Conservation (phyloP, 129 eudicot species). For the Oenanthe sinensis region DNA sequence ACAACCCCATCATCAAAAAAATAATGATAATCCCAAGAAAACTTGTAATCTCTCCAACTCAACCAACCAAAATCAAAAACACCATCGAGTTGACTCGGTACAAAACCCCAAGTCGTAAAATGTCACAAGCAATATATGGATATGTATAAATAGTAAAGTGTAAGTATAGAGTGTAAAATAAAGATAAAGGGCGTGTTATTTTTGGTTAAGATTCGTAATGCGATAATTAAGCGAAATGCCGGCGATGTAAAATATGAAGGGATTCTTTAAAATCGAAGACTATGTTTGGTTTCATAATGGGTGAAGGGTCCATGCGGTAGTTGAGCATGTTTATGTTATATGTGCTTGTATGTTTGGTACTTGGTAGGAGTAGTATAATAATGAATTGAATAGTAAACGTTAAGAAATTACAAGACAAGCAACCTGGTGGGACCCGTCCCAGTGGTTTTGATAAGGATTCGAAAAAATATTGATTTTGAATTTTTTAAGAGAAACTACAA, state of each 20-base stretch:
- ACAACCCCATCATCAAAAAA: slow-evolving; percentile 27
- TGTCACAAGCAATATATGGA: background rate
- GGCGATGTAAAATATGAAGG: background rate
- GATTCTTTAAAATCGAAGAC: background rate
- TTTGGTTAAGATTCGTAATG: background rate
- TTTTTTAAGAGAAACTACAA: too few relatives aligned
- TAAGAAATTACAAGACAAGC: background rate
- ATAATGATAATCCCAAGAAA: background rate
- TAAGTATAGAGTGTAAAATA: background rate
- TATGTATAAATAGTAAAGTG: background rate
- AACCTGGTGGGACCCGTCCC: background rate
- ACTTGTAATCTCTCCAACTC: background rate
- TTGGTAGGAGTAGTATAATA: too few relatives aligned
- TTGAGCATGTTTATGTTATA: background rate
- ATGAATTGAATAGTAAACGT: slow-evolving; percentile 2
- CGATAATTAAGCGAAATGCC: background rate
- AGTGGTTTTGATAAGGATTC: too few relatives aligned
- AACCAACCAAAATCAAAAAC: background rate
- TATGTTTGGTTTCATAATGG: background rate
- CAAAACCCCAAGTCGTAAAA: background rate
- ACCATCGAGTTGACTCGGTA: slow-evolving; percentile 6
- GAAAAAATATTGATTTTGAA: too few relatives aligned
- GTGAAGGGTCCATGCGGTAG: background rate
- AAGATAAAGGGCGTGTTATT: background rate
- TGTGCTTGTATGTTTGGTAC: background rate